Evolutionary conservation across 306 rosid species (phyloP).

Genomic region (Albizia julibrissin): DNA sequence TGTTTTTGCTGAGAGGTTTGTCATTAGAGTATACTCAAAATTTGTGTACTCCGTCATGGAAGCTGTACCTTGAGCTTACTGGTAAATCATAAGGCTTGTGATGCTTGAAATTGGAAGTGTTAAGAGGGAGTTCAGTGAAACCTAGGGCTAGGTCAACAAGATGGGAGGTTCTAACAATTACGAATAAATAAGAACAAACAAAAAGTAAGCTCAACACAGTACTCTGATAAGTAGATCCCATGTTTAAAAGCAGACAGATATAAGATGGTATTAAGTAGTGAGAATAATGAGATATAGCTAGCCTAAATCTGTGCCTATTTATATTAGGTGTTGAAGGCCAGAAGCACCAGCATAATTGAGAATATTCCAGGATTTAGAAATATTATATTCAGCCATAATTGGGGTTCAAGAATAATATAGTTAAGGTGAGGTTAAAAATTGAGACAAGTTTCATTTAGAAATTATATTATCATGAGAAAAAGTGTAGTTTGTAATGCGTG

Average conservation of each 20-base stretch:
- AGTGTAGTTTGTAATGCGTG: no score
- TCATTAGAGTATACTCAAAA: slow-evolving; percentile 40
- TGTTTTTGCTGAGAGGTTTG: slow-evolving; percentile 28
- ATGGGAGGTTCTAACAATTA: not conserved
- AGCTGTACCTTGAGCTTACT: slow-evolving; percentile 27
- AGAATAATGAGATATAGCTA: not conserved
- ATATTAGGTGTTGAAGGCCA: not conserved
- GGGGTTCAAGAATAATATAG: not conserved
- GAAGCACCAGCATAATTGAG: not conserved
- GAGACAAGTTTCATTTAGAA: no score
- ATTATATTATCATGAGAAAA: no score
- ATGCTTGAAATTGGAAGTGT: not conserved
- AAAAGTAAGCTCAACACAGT: not conserved
- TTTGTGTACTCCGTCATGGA: slow-evolving; percentile 35
- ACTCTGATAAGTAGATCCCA: not conserved
- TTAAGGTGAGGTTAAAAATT: no score
- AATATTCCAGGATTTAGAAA: not conserved
- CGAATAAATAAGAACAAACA: not conserved
- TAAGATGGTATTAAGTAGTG: not conserved
- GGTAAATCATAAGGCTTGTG: slow-evolving; percentile 39
- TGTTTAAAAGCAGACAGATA: not conserved
- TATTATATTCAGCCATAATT: not conserved
- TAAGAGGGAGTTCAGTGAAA: slow-evolving; percentile 32
- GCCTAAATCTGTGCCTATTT: not conserved
- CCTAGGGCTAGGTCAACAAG: slow-evolving; percentile 24